Evolutionary conservation across 2,329 filamentous ascomycete genomes (phyloP).

Genomic region (Sporothrix inflata): DNA sequence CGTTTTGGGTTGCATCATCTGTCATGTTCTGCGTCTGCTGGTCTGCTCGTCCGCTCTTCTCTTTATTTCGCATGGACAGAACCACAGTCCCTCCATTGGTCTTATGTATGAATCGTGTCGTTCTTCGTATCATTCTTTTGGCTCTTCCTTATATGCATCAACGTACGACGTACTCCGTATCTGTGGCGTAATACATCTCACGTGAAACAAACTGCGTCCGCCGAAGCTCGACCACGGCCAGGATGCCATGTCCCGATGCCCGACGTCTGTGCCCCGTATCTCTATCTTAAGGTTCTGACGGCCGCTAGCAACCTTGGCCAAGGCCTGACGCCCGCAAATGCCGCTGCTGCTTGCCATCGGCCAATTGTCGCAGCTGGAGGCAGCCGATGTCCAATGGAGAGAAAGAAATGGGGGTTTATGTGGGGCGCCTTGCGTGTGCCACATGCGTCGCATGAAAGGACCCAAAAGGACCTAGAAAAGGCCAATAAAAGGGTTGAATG

Average conservation of each 20-base stretch:
- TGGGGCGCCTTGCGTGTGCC: background rate
- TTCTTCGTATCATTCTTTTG: too few relatives aligned
- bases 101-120: background rate
- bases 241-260: too few relatives aligned
- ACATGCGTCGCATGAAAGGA: background rate
- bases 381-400: background rate
- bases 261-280: background rate
- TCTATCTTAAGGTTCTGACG: conserved; percentile 21
- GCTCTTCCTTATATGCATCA: too few relatives aligned
- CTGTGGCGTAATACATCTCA: too few relatives aligned
- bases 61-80: background rate
- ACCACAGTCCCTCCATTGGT: background rate
- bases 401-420: background rate
- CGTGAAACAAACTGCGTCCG: too few relatives aligned
- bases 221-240: too few relatives aligned
- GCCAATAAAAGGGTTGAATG: background rate
- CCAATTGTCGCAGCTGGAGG: conserved; percentile 4
- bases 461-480: background rate
- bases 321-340: conserved; percentile 8
- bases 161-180: too few relatives aligned
- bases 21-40: background rate
- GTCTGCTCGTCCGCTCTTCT: background rate
- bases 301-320: conserved; percentile 15
- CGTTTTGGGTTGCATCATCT: background rate
- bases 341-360: background rate